phyloP scores from a whole-genome alignment of 1,139 yeast species.

The Pichia sp. region DNA sequence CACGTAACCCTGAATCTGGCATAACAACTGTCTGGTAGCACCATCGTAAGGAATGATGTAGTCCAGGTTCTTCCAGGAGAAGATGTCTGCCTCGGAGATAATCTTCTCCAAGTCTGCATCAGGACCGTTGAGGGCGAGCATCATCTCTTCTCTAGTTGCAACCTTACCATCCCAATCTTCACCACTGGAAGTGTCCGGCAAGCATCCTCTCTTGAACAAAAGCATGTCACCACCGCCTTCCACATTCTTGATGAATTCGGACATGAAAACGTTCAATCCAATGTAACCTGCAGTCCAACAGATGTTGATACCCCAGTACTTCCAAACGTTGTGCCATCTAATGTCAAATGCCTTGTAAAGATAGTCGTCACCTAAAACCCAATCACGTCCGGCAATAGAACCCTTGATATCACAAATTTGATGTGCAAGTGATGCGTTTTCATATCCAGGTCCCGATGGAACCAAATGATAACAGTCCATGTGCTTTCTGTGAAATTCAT shows the following conservation, averaged over 20 bases:
- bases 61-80: conserved; percentile 38
- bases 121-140: conserved; percentile 11
- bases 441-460: conserved; percentile 46
- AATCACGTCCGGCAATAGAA: conserved; percentile 39
- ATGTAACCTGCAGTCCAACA: conserved; percentile 38
- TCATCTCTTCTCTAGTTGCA: conserved; percentile 12
- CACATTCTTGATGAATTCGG: conserved; percentile 30
- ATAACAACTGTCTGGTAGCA: conserved; percentile 29
- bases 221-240: conserved; percentile 12
- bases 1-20: conserved; percentile 42
- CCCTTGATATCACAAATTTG: conserved; percentile 45
- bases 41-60: conserved; percentile 37
- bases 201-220: conserved; percentile 11
- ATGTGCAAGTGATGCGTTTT: conserved; percentile 29
- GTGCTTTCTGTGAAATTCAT: conserved; percentile 48
- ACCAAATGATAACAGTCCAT: conserved; percentile 43
- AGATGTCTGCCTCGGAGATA: conserved; percentile 22
- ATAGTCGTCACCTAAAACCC: conserved; percentile 39
- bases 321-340: conserved; percentile 37
- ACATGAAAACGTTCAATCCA: conserved; percentile 25
- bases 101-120: conserved; percentile 18
- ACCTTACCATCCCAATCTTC: conserved; percentile 13
- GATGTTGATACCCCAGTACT: conserved; percentile 43
- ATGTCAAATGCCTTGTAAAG: conserved; percentile 31
- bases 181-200: conserved; percentile 9